phyloP scores from a whole-genome alignment of 805 yeast genomes.

The Starmerella cellae region DNA sequence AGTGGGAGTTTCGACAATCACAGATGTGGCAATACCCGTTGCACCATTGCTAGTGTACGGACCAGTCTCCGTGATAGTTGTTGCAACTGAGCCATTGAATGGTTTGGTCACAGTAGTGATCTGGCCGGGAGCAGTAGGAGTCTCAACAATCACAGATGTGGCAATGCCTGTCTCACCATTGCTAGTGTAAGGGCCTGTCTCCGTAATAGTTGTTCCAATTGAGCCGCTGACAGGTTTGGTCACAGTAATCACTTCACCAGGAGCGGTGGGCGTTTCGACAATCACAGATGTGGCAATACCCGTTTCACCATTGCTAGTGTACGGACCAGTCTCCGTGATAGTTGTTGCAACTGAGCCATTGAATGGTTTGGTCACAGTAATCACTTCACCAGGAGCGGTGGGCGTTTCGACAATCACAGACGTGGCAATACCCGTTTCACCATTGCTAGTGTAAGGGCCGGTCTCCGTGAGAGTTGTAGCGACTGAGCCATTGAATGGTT shows the following conservation, averaged over 20 bases:
- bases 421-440: slow-evolving; percentile 1
- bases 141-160: slow-evolving; percentile 1
- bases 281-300: background rate
- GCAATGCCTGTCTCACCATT: background rate
- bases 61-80: slow-evolving; percentile 2
- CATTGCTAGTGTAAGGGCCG: background rate
- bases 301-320: background rate
- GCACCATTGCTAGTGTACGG: slow-evolving; percentile 1
- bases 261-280: background rate
- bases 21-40: slow-evolving; percentile 2
- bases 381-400: background rate
- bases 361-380: background rate
- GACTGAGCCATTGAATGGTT: background rate
- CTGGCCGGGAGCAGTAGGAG: slow-evolving; percentile 1
- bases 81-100: background rate
- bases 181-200: background rate
- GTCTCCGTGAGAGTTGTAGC: background rate
- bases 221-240: background rate
- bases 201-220: background rate
- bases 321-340: background rate
- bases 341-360: background rate
- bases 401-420: slow-evolving; percentile 2
- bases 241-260: background rate
- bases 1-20: slow-evolving; percentile 1
- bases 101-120: slow-evolving; percentile 2